These are phyloP conservation scores for Pythium insidiosum DNA, from an alignment of 352 stramenopile genomes.

Conservation along the genomic window DNA sequence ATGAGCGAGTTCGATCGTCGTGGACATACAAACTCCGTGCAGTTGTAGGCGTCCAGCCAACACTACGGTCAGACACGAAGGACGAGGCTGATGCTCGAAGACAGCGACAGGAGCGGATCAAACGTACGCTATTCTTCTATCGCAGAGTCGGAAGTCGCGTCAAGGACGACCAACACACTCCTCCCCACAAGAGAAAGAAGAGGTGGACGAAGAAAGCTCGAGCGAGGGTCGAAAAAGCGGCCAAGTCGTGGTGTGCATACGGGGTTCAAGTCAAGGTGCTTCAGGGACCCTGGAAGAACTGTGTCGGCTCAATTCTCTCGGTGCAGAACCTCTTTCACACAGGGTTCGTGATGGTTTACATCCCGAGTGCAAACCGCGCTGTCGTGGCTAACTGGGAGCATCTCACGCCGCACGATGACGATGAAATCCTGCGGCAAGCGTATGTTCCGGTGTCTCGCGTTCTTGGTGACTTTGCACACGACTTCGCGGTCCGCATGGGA, in stretches of 20 bases:
- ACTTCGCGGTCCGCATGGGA: conserved; percentile 33
- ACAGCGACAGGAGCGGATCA: conserved; percentile 30
- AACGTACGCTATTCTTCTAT: conserved; percentile 40
- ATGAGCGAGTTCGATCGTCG: conserved; percentile 15
- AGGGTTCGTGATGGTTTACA: conserved; percentile 51
- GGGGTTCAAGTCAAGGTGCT: conserved; percentile 41
- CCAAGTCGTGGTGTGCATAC: conserved; percentile 40
- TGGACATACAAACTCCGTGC: conserved; percentile 15
- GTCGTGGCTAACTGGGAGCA: conserved; percentile 52
- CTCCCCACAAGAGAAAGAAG: conserved; percentile 20
- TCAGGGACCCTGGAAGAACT: conserved; percentile 34
- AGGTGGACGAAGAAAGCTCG: conserved; percentile 39
- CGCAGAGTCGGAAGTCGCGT: conserved; percentile 6
- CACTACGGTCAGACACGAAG: conserved; percentile 45
- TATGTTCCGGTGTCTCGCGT: conserved; percentile 25
- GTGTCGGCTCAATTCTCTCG: conserved; percentile 42
- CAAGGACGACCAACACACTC: conserved; percentile 1
- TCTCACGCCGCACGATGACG: conserved; percentile 32
- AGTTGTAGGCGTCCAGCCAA: conserved; percentile 13
- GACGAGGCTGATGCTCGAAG: conserved; percentile 28
- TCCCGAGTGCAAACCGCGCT: conserved; percentile 37
- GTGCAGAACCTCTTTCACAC: conserved; percentile 56
- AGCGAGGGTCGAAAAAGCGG: conserved; percentile 23
- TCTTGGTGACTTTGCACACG: conserved; percentile 21
- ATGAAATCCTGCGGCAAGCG: conserved; percentile 28